Conservation (phyloP, 2,329 filamentous ascomycete genomes). For the Claviceps humidiphila region DNA sequence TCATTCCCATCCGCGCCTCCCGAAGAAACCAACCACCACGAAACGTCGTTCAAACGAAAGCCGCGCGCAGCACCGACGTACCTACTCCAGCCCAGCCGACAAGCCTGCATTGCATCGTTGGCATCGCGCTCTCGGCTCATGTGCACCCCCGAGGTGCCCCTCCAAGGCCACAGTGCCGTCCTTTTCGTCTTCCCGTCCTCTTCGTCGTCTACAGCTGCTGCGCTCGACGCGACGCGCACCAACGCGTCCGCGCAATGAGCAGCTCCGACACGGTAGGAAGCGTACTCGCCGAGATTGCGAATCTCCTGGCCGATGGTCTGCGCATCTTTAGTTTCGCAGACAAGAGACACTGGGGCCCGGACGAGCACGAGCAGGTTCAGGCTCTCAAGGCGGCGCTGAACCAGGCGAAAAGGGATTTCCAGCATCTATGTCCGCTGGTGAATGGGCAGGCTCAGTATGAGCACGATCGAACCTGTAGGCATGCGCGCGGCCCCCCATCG, state of each 20-base stretch:
- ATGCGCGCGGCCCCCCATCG: not conserved
- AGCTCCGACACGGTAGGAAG: constrained; percentile 41
- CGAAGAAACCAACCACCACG: too few species aligned
- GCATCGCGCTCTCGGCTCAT: not conserved
- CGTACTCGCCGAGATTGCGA: constrained; percentile 45
- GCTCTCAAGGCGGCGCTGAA: constrained; percentile 42
- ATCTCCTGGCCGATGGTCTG: constrained; percentile 36
- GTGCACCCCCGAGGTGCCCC: constrained; percentile 2
- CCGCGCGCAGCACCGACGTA: too few species aligned
- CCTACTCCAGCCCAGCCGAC: not conserved
- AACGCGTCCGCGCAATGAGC: constrained; percentile 15
- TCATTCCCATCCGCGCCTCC: too few species aligned
- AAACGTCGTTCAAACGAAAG: too few species aligned
- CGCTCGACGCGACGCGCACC: not conserved
- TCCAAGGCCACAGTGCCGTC: not conserved
- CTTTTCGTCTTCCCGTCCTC: not conserved
- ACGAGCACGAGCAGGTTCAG: constrained; percentile 46
- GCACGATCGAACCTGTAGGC: constrained; percentile 39
- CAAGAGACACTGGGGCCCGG: constrained; percentile 43
- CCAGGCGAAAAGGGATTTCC: constrained; percentile 47
- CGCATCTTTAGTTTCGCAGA: constrained; percentile 43
- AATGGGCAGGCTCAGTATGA: constrained; percentile 45
- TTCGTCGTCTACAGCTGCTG: not conserved
- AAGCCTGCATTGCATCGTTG: not conserved
- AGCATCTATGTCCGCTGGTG: constrained; percentile 40